Evolutionary conservation across 768 basidiomycete genomes (phyloP).

Genomic region (Naganishia vishniacii): DNA sequence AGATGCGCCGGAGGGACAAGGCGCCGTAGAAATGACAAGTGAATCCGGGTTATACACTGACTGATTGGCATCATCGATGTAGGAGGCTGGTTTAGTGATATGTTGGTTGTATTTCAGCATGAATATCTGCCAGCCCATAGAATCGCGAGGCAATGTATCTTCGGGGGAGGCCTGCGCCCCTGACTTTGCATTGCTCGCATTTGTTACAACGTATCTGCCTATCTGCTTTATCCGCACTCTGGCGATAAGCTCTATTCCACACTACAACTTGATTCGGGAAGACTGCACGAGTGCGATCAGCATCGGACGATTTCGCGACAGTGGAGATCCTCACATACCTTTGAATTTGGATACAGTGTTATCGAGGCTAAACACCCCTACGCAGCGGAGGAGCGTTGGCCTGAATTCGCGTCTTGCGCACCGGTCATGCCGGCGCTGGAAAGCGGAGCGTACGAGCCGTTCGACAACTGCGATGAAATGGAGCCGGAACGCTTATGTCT

Average conservation of each 20-base stretch:
- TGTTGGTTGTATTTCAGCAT: background rate
- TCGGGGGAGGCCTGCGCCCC: too few species aligned
- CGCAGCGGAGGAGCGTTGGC: background rate
- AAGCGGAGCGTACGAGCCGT: background rate
- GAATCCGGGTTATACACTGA: slow-evolving; percentile 22
- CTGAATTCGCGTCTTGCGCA: background rate
- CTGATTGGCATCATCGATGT: background rate
- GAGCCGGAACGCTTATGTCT: background rate
- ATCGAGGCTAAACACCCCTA: background rate
- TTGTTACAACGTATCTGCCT: too few species aligned
- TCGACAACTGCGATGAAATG: background rate
- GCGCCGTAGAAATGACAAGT: slow-evolving; percentile 9
- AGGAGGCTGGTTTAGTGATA: background rate
- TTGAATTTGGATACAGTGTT: too few species aligned
- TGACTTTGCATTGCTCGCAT: too few species aligned
- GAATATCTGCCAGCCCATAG: too few species aligned
- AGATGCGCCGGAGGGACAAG: slow-evolving; percentile 18
- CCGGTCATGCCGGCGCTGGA: background rate
- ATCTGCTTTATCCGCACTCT: too few species aligned
- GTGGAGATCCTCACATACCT: too few species aligned
- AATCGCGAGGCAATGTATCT: too few species aligned
- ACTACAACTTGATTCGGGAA: too few species aligned
- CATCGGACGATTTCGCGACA: too few species aligned
- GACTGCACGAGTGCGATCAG: too few species aligned
- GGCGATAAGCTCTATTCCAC: too few species aligned